Conservation (phyloP, 2,329 filamentous ascomycete genomes). For the Chrysosporium queenslandicum region DNA sequence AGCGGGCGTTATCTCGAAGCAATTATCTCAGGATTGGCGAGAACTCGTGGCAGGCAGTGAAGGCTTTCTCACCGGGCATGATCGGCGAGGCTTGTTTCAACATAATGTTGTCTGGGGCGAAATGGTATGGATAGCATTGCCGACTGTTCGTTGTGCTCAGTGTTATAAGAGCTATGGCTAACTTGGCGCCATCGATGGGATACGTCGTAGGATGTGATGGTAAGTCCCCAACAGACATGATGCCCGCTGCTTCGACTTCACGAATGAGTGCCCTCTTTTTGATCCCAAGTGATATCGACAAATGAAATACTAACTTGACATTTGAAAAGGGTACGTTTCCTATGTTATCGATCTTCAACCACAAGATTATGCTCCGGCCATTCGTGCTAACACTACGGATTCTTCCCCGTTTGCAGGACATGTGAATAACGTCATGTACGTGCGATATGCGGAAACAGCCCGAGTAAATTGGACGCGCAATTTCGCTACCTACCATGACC, state of each 20-base stretch:
- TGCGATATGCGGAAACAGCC: slow-evolving; percentile 71
- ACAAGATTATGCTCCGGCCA: slow-evolving; percentile 16
- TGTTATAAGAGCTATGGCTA: slow-evolving; percentile 15
- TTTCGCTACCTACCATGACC: slow-evolving; percentile 55
- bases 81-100: slow-evolving; percentile 52
- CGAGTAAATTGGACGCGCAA: slow-evolving; percentile 69
- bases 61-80: slow-evolving; percentile 58
- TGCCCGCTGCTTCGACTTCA: neutral
- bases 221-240: slow-evolving; percentile 22
- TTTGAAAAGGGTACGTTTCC: slow-evolving; percentile 22
- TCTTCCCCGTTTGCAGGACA: slow-evolving; percentile 46
- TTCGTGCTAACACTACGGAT: neutral
- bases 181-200: slow-evolving; percentile 13
- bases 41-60: slow-evolving; percentile 62
- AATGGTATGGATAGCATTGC: slow-evolving; percentile 49
- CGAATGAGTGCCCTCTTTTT: neutral
- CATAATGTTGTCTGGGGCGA: slow-evolving; percentile 74
- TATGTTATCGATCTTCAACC: neutral
- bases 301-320: neutral
- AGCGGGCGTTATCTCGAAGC: slow-evolving; percentile 50
- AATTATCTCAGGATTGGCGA: slow-evolving; percentile 58
- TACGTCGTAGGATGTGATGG: slow-evolving; percentile 38
- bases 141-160: neutral
- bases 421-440: slow-evolving; percentile 79
- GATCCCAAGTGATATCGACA: neutral